Percentiles rank a stretch among this genome's conserved stretches.
Conservation (phyloP, 192 early-diverging fungal genomes). For the Phycomyces blakesleeanus region DNA sequence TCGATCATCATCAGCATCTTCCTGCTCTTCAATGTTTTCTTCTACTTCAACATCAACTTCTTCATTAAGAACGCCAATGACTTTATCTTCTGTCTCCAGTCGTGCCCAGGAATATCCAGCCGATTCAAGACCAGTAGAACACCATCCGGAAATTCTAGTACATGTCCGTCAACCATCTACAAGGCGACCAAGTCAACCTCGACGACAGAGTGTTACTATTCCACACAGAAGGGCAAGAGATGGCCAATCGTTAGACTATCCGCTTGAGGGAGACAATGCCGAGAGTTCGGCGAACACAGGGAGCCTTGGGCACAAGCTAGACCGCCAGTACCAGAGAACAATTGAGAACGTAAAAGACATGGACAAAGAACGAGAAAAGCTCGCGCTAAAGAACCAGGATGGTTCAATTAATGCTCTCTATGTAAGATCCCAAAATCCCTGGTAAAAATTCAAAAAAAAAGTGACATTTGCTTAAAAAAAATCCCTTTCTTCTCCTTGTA, state of each 20-base stretch:
- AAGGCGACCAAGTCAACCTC: background rate
- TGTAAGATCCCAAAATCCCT: background rate
- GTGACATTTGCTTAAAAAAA: background rate
- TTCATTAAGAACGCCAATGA: slow-evolving; percentile 12
- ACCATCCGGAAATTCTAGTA: background rate
- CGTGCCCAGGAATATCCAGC: background rate
- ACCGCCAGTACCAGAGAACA: background rate
- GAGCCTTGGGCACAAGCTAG: slow-evolving; percentile 4
- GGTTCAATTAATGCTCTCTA: background rate
- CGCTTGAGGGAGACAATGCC: background rate
- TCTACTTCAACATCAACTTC: slow-evolving; percentile 9
- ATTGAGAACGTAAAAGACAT: background rate
- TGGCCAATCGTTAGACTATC: background rate
- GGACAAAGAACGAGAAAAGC: slow-evolving; percentile 4
- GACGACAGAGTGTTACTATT: slow-evolving; percentile 18
- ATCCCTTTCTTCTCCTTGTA: slow-evolving; percentile 13
- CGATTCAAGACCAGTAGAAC: no score
- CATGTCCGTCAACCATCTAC: background rate
- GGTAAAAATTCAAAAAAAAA: background rate
- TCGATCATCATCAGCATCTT: slow-evolving; percentile 15
- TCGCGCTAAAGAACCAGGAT: background rate
- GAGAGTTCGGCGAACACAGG: background rate
- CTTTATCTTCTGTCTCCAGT: slow-evolving; percentile 8
- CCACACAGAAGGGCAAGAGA: slow-evolving; percentile 9
- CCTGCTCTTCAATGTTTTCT: slow-evolving; percentile 10